phyloP scores from a whole-genome alignment of 345 rosid species.

The Capsella bursapastoris region DNA sequence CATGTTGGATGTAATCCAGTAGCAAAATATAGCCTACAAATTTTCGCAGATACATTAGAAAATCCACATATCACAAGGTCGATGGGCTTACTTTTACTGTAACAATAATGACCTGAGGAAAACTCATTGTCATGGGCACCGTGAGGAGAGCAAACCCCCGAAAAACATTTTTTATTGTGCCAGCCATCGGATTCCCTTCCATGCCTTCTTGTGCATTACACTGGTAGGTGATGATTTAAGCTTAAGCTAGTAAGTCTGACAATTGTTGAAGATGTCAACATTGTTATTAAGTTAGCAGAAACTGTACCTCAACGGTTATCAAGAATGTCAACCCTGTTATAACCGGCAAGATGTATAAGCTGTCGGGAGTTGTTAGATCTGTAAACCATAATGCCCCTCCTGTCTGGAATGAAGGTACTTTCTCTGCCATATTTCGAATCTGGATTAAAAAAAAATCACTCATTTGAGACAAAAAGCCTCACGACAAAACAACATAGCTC shows the following conservation, averaged over 20 bases:
- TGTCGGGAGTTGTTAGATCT: slow-evolving; percentile 77
- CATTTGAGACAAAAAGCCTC: slow-evolving; percentile 4
- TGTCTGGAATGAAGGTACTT: slow-evolving; percentile 77
- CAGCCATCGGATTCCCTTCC: slow-evolving; percentile 76
- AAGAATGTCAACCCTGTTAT: slow-evolving; percentile 68
- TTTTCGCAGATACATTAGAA: slow-evolving; percentile 11
- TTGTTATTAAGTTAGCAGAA: slow-evolving; percentile 18
- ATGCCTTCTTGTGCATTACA: slow-evolving; percentile 85
- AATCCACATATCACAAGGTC: not conserved
- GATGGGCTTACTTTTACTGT: not conserved
- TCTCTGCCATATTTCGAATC: slow-evolving; percentile 88
- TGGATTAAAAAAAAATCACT: slow-evolving; percentile 28
- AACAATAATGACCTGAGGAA: slow-evolving; percentile 61
- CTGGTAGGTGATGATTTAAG: slow-evolving; percentile 43
- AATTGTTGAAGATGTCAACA: slow-evolving; percentile 11
- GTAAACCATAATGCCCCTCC: slow-evolving; percentile 89
- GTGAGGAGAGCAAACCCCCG: slow-evolving; percentile 67
- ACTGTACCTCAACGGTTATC: slow-evolving; percentile 82
- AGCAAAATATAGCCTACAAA: slow-evolving; percentile 88
- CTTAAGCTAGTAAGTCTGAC: not conserved
- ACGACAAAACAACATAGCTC: slow-evolving; percentile 14
- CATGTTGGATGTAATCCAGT: slow-evolving; percentile 86
- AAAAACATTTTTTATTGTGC: slow-evolving; percentile 59
- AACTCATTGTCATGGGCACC: slow-evolving; percentile 75
- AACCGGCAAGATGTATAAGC: slow-evolving; percentile 70